Conservation (phyloP, 495 filamentous ascomycete species). For the Pyronema domesticum region DNA sequence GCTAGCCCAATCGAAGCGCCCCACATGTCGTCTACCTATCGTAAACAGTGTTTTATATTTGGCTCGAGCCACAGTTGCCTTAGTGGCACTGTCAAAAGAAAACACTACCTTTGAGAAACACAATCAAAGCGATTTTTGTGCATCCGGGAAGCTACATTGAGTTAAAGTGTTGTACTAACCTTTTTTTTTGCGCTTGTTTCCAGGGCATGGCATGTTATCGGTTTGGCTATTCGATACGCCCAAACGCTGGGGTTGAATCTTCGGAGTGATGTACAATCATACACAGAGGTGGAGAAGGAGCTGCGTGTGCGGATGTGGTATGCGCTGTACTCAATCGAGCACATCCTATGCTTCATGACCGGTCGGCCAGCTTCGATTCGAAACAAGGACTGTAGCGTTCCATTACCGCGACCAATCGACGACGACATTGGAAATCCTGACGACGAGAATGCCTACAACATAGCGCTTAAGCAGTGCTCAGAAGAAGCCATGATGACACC, state of each 20-base stretch:
- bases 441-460: conserved; percentile 1
- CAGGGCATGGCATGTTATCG: conserved; percentile 45
- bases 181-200: background rate
- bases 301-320: conserved; percentile 44
- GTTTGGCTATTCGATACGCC: conserved; percentile 39
- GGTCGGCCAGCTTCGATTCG: conserved; percentile 41
- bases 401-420: conserved; percentile 38
- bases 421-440: conserved; percentile 32
- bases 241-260: conserved; percentile 44
- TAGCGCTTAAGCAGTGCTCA: background rate
- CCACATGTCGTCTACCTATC: background rate
- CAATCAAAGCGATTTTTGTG: background rate
- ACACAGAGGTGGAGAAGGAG: conserved; percentile 36
- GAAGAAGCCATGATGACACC: background rate
- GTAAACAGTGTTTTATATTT: background rate
- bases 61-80: background rate
- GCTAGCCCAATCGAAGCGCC: background rate
- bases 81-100: background rate
- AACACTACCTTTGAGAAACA: background rate
- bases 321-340: conserved; percentile 40
- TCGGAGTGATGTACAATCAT: conserved; percentile 33
- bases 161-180: background rate
- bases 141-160: background rate
- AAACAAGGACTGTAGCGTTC: conserved; percentile 36
- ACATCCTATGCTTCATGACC: conserved; percentile 39